These are phyloP conservation scores for Colletotrichum sp. DNA, from an alignment of 2,329 filamentous ascomycete species.

Conservation along the genomic window DNA sequence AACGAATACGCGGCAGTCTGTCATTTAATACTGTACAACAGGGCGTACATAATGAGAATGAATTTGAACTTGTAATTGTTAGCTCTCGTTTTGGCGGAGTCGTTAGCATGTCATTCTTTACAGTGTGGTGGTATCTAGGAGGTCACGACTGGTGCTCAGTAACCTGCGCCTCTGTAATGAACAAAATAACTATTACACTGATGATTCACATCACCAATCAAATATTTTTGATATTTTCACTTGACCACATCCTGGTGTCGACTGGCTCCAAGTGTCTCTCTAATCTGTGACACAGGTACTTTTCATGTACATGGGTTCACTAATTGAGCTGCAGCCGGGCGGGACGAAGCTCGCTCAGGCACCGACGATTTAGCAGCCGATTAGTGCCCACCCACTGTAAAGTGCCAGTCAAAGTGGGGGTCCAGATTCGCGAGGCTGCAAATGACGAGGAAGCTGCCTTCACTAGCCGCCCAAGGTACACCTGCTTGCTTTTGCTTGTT, in stretches of 20 bases:
- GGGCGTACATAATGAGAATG: background rate
- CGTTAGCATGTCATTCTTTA: background rate
- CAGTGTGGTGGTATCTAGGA: background rate
- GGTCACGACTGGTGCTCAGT: fast-evolving
- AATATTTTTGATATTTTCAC: background rate
- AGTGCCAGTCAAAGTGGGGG: conserved; percentile 2
- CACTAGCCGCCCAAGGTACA: background rate
- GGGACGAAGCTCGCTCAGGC: background rate
- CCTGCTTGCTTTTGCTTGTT: background rate
- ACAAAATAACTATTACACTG: fast-evolving
- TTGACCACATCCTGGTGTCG: fast-evolving
- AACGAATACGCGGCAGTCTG: background rate
- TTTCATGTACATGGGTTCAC: background rate
- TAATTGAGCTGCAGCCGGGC: background rate
- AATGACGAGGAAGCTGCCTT: conserved; percentile 16
- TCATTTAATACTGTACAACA: background rate
- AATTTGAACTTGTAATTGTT: background rate
- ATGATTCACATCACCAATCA: background rate
- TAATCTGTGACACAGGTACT: background rate
- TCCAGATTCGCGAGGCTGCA: conserved; percentile 1
- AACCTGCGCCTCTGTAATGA: background rate
- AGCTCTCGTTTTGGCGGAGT: background rate
- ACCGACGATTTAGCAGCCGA: background rate
- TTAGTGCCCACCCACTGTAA: conserved; percentile 1
- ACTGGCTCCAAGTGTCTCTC: background rate